Conservation (phyloP, 148 eudicot genomes). For the Bassia scoparia region DNA sequence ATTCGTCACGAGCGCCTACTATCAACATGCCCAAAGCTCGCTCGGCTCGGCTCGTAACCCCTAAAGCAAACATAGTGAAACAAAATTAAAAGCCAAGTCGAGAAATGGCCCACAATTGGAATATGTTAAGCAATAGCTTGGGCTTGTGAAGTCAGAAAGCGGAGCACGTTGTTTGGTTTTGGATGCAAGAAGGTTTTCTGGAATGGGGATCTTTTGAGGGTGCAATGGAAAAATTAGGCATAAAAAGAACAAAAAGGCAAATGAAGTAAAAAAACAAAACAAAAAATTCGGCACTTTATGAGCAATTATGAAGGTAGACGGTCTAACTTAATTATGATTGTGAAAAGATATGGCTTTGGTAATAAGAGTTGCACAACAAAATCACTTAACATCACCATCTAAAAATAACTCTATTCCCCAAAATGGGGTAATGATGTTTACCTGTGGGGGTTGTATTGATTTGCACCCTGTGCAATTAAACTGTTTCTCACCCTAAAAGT, state of each 20-base stretch:
- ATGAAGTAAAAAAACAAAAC: slow-evolving; percentile 14
- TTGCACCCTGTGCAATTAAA: not conserved
- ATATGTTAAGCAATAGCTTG: no score
- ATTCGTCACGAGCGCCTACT: no score
- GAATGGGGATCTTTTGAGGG: slow-evolving; percentile 23
- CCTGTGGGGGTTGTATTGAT: slow-evolving; percentile 1
- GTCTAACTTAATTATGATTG: not conserved
- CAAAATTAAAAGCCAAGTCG: no score
- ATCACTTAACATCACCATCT: slow-evolving; percentile 17
- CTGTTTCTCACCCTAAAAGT: not conserved
- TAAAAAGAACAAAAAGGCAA: slow-evolving; percentile 31
- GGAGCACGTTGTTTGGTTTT: not conserved
- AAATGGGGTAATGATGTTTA: slow-evolving; percentile 25
- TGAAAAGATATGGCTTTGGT: not conserved
- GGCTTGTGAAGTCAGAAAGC: no score
- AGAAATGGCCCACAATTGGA: no score
- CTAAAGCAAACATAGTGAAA: no score
- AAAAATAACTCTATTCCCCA: slow-evolving; percentile 13
- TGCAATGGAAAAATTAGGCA: slow-evolving; percentile 16
- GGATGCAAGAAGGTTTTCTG: slow-evolving; percentile 24
- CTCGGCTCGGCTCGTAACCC: no score
- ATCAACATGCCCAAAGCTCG: no score
- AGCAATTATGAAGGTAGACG: not conserved
- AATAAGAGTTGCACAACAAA: not conserved
- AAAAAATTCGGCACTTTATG: not conserved